These are phyloP conservation scores for Hondaea fermentalgiana DNA, from an alignment of 108 stramenopile genomes.

Conservation along the genomic window DNA sequence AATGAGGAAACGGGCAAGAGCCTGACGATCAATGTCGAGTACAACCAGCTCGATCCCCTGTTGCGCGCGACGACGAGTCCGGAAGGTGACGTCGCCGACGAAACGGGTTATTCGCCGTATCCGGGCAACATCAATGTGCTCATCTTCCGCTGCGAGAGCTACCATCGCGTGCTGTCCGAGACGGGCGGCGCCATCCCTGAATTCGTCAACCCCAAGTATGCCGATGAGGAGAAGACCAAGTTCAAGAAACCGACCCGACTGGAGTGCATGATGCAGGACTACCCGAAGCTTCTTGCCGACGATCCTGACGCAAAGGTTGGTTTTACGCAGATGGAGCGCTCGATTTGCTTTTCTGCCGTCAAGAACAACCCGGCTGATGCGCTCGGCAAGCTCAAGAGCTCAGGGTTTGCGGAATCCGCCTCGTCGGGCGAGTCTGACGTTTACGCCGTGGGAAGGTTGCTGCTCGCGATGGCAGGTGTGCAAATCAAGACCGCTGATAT, in stretches of 20 bases:
- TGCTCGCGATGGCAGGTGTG: conserved; percentile 54
- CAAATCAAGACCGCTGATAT: conserved; percentile 45
- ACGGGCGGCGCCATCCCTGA: conserved; percentile 83
- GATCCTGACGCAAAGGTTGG: conserved; percentile 66
- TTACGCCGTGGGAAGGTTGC: conserved; percentile 52
- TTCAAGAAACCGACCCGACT: conserved; percentile 98
- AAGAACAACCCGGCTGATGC: conserved; percentile 89
- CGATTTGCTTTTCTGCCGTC: conserved; percentile 73
- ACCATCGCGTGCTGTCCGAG: conserved; percentile 63
- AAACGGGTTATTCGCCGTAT: conserved; percentile 80
- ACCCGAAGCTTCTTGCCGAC: conserved; percentile 71
- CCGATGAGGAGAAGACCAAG: conserved; percentile 68
- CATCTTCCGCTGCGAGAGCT: conserved; percentile 69
- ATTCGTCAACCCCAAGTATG: conserved; percentile 99
- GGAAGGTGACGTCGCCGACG: conserved; percentile 85
- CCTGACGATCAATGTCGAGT: conserved; percentile 89
- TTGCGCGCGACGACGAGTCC: conserved; percentile 64
- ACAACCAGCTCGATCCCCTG: conserved; percentile 97
- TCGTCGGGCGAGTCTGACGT: conserved; percentile 86
- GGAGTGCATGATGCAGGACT: conserved; percentile 99
- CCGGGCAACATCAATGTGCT: conserved; percentile 98
- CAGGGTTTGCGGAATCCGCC: conserved; percentile 76
- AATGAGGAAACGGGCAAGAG: conserved; percentile 18
- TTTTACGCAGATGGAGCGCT: conserved; percentile 76
- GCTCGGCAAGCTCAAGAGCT: conserved; percentile 58